Base-by-base conservation (phyloP, 1,139 yeast species). In the Lodderomyces metapsilosis region DNA sequence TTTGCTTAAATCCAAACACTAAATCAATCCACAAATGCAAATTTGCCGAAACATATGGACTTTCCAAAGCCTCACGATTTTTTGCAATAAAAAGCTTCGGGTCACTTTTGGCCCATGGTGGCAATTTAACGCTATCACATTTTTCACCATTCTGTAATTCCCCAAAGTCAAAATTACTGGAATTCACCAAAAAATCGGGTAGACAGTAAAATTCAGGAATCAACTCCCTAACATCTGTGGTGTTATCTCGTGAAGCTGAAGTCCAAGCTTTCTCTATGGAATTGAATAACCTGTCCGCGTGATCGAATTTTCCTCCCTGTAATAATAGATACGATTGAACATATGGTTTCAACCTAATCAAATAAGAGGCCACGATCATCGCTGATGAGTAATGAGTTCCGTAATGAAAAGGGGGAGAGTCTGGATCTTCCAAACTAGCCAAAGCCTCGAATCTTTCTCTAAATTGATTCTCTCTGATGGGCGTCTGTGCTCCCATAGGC, bases 301-400 rank as follows among this genome's bases (percentile, higher is more conserved):
- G 95, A 50, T 88, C 96, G 63, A 87, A 86, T 43, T 78, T 82
- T 0, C 95, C 95, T 9, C 94, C 96, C 65, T 88, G 96, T 9
- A 88, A 63, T 17, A 86, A 59, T 37, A 86, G 63, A 52, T 84
- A 88, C 0, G 94, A 83, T 43, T 84, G 87, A 2, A 84, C 91
- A 58, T 81, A 85, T 0, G 96, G 96, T 47, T 81, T 77, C 25
- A 87, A 53, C 38, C 96, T 68, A 33, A 88, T 86, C 48, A 88
- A 61, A 51, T 76, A 88, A 0, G 92, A 83, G 0, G 94, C 76
- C 2, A 86, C 95, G 53, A 88, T 87, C 96, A 88, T 88, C 0
- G 96, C 95, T 0, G 95, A 86, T 0, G 95, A 87, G 57, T 88
- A 88, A 59, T 88, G 96, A 0, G 96, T 88, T 2, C 96, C 96